phyloP scores from a whole-genome alignment of 495 filamentous ascomycete species.

The Pyronema domesticum region DNA sequence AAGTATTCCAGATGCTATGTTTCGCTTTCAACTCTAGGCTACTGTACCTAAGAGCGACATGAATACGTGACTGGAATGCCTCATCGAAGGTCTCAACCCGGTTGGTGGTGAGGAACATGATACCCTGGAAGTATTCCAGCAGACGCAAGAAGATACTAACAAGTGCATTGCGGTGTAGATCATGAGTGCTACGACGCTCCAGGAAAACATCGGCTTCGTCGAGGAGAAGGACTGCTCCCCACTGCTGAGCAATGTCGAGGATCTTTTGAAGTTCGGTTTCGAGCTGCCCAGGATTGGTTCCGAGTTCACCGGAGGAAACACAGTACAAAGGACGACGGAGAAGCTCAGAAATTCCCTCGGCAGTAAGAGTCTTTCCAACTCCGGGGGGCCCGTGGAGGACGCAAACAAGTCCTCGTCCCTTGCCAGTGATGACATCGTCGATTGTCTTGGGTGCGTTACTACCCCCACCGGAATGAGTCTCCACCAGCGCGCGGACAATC shows the following conservation, averaged over 20 bases:
- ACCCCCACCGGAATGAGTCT: constrained; percentile 32
- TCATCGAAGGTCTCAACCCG: constrained; percentile 31
- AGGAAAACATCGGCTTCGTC: constrained; percentile 71
- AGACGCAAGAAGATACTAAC: constrained; percentile 58
- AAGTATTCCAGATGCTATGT: constrained; percentile 23
- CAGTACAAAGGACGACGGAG: constrained; percentile 70
- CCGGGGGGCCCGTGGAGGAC: constrained; percentile 50
- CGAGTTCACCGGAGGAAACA: constrained; percentile 66
- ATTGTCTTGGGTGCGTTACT: constrained; percentile 9
- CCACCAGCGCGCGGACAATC: constrained; percentile 54
- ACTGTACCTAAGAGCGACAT: constrained; percentile 29
- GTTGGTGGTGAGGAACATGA: constrained; percentile 36
- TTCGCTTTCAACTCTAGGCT: constrained; percentile 20
- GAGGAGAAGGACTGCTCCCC: constrained; percentile 64
- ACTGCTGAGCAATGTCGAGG: constrained; percentile 69
- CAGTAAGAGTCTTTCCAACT: constrained; percentile 78
- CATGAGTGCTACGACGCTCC: constrained; percentile 40
- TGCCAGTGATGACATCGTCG: constrained; percentile 31
- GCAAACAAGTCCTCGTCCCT: constrained; percentile 50
- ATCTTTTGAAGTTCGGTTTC: constrained; percentile 71
- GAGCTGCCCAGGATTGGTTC: constrained; percentile 58
- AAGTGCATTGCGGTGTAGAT: constrained; percentile 59
- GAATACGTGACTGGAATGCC: constrained; percentile 35
- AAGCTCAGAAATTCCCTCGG: constrained; percentile 70
- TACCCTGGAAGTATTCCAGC: constrained; percentile 35